These are phyloP conservation scores for Entamoeba invadens DNA, from an alignment of 208 protist species.

Conservation along the genomic window DNA sequence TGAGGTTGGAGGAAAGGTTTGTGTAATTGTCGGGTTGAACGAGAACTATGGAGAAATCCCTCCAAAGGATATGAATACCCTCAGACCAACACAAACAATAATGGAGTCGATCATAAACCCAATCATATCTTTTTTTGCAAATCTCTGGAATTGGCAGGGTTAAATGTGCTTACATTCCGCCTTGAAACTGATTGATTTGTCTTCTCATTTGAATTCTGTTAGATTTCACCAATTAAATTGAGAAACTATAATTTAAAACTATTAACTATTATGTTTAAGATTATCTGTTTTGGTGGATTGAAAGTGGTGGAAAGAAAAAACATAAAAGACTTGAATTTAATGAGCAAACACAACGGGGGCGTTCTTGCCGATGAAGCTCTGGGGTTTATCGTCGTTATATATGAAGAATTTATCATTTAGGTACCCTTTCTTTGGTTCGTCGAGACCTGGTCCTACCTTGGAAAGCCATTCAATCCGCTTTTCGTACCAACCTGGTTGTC, in stretches of 20 bases:
- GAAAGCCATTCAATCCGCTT: not conserved
- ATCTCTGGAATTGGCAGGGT: not conserved
- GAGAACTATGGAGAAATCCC: no score
- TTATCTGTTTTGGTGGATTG: no score
- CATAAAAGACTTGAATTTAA: no score
- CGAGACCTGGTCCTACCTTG: not conserved
- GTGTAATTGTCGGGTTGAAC: no score
- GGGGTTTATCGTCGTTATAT: not conserved
- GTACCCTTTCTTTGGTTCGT: not conserved
- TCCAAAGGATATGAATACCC: not conserved
- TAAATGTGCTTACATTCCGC: no score
- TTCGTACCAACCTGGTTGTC: not conserved
- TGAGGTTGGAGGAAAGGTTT: no score
- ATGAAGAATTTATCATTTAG: not conserved
- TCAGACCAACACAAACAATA: not conserved
- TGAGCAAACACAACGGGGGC: not conserved
- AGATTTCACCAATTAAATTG: not conserved
- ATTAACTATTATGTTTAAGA: no score
- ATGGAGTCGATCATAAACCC: not conserved
- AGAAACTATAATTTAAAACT: no score
- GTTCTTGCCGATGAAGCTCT: not conserved
- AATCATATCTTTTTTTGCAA: not conserved
- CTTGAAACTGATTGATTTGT: no score
- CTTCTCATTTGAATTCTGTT: not conserved
- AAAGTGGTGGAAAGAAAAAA: no score